Conservation (phyloP, 148 eudicot species). For the Chenopodium berlandieri region DNA sequence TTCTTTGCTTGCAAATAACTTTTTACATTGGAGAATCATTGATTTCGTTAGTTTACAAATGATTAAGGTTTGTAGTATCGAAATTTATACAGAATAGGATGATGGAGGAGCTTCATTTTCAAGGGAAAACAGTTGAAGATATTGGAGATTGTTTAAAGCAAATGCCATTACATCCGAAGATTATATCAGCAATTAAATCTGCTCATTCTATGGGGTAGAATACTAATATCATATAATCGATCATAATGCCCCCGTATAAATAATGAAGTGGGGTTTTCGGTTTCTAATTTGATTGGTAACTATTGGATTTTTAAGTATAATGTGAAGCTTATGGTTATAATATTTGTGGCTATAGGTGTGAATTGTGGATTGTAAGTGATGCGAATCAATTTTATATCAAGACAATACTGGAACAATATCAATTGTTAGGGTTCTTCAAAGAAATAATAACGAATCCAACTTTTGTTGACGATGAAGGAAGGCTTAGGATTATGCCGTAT, state of each 20-base stretch:
- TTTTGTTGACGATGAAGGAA: conserved; percentile 46
- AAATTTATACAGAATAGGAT: conserved; percentile 52
- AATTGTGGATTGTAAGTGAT: conserved; percentile 73
- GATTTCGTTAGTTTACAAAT: background rate
- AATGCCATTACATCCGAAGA: conserved; percentile 54
- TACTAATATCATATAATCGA: background rate
- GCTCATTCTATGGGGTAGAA: conserved; percentile 67
- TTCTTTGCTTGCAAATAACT: background rate
- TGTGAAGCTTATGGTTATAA: conserved; percentile 5
- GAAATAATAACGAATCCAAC: conserved; percentile 68
- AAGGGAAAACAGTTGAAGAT: conserved; percentile 63
- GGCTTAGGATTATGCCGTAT: conserved; percentile 69
- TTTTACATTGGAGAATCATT: background rate
- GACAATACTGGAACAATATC: conserved; percentile 64
- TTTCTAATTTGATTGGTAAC: background rate
- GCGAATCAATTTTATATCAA: conserved; percentile 74
- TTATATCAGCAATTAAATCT: conserved; percentile 57
- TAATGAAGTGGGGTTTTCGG: background rate
- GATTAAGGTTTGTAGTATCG: conserved; percentile 2
- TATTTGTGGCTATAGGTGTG: conserved; percentile 55
- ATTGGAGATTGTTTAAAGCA: conserved; percentile 64
- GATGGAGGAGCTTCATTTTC: conserved; percentile 72
- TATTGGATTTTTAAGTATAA: background rate
- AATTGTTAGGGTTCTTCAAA: conserved; percentile 51
- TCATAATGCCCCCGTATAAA: background rate